Evolutionary conservation across 2,329 filamentous ascomycete species (phyloP).

Genomic region (Cryoendolithus antarcticus): DNA sequence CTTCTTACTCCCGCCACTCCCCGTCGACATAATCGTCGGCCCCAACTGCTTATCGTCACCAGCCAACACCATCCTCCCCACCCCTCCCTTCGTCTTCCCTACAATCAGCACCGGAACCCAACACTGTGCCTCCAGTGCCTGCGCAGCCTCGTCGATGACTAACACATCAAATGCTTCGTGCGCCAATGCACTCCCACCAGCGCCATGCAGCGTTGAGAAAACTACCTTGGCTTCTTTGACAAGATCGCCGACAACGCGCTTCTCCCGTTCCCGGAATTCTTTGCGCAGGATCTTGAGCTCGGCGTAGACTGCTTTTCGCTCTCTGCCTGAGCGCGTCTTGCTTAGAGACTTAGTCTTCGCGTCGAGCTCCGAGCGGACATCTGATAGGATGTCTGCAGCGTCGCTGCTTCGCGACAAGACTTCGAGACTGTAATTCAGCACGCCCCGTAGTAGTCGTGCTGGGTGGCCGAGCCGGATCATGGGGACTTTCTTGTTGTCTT

Average conservation of each 20-base stretch:
- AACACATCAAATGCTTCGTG: conserved; percentile 81
- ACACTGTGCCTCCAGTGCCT: conserved; percentile 90
- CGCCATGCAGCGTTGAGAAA: conserved; percentile 81
- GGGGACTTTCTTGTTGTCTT: conserved; percentile 54
- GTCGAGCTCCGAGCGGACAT: conserved; percentile 88
- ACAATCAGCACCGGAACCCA: conserved; percentile 73
- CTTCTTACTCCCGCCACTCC: conserved; percentile 30
- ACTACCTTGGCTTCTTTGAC: conserved; percentile 73
- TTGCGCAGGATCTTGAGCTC: conserved; percentile 77
- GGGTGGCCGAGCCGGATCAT: conserved; percentile 89
- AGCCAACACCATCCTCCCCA: conserved; percentile 75
- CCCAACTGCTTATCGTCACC: conserved; percentile 91
- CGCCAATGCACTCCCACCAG: conserved; percentile 71
- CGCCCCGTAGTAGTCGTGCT: conserved; percentile 74
- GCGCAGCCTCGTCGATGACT: conserved; percentile 90
- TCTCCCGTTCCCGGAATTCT: conserved; percentile 78
- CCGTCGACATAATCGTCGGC: conserved; percentile 65
- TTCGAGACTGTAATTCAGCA: conserved; percentile 81
- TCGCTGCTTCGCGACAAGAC: conserved; percentile 83
- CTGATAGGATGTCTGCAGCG: conserved; percentile 75
- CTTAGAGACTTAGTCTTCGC: conserved; percentile 76
- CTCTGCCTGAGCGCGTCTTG: conserved; percentile 70
- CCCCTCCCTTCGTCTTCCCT: conserved; percentile 28
- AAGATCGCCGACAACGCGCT: conserved; percentile 64
- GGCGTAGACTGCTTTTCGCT: conserved; percentile 68